These are phyloP conservation scores for Ophiorrhiza pumila DNA, from an alignment of 257 asterid species.

Conservation along the genomic window DNA sequence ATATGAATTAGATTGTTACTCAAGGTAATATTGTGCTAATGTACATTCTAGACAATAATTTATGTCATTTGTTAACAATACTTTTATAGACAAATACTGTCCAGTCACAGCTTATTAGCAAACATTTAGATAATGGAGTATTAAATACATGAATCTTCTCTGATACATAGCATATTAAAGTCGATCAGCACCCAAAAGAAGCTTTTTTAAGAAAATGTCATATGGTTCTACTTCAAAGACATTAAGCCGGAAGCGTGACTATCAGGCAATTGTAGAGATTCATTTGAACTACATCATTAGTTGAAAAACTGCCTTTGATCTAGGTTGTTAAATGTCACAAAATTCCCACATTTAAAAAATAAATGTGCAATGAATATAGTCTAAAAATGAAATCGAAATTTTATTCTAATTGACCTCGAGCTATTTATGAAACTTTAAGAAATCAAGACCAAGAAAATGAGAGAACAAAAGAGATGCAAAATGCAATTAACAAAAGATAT, in stretches of 20 bases:
- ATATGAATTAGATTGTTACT: slow-evolving; percentile 2
- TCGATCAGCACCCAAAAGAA: not conserved
- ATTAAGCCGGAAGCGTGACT: not conserved
- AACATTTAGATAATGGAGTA: not conserved
- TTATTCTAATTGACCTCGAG: not conserved
- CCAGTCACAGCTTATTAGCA: not conserved
- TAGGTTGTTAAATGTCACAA: not conserved
- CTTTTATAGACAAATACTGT: not conserved
- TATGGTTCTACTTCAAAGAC: not conserved
- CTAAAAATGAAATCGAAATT: not conserved
- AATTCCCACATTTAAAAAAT: not conserved
- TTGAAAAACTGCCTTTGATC: not conserved
- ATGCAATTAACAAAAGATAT: not conserved
- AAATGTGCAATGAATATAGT: not conserved
- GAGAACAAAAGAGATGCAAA: no score
- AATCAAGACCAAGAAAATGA: not conserved
- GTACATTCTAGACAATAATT: not conserved
- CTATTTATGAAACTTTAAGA: not conserved
- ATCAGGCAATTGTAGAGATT: not conserved
- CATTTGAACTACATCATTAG: not conserved
- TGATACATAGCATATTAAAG: not conserved
- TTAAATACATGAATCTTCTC: not conserved
- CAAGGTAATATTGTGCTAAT: not conserved
- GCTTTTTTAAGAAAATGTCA: not conserved
- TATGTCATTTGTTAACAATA: not conserved